These are phyloP conservation scores for Naematelia encephala DNA, from an alignment of 768 basidiomycete species.

Conservation along the genomic window DNA sequence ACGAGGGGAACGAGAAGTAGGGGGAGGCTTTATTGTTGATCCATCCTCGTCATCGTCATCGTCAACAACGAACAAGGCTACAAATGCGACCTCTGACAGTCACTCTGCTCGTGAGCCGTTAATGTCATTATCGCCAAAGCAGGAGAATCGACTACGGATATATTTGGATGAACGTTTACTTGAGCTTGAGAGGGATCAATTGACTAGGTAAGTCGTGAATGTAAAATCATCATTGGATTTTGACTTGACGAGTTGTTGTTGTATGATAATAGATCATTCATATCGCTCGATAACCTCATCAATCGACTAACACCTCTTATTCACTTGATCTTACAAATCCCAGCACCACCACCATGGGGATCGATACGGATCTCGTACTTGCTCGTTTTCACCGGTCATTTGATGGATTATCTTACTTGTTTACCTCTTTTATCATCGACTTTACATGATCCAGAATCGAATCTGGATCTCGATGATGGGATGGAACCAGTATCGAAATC, in stretches of 20 bases:
- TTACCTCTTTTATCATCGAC: slow-evolving; percentile 23
- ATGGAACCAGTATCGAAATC: too few relatives aligned
- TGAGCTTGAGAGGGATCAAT: not conserved
- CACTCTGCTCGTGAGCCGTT: too few relatives aligned
- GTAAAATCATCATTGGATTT: not conserved
- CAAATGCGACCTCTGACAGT: too few relatives aligned
- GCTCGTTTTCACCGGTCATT: slow-evolving; percentile 18
- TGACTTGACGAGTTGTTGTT: not conserved
- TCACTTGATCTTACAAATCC: slow-evolving; percentile 29
- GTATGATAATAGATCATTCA: slow-evolving; percentile 21
- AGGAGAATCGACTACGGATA: not conserved
- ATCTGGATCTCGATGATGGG: too few relatives aligned
- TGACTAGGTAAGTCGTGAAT: not conserved
- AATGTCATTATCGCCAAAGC: not conserved
- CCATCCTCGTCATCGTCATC: not conserved
- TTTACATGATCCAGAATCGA: too few relatives aligned
- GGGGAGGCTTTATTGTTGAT: not conserved
- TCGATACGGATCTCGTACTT: slow-evolving; percentile 23
- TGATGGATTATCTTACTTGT: slow-evolving; percentile 21
- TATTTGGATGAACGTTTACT: not conserved
- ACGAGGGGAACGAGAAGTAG: not conserved
- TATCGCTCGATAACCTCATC: slow-evolving; percentile 13
- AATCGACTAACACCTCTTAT: slow-evolving; percentile 20
- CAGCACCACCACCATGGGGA: slow-evolving; percentile 18
- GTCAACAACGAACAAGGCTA: too few relatives aligned